Conservation (phyloP, 495 filamentous ascomycete species). For the Aspergillus hancockii region DNA sequence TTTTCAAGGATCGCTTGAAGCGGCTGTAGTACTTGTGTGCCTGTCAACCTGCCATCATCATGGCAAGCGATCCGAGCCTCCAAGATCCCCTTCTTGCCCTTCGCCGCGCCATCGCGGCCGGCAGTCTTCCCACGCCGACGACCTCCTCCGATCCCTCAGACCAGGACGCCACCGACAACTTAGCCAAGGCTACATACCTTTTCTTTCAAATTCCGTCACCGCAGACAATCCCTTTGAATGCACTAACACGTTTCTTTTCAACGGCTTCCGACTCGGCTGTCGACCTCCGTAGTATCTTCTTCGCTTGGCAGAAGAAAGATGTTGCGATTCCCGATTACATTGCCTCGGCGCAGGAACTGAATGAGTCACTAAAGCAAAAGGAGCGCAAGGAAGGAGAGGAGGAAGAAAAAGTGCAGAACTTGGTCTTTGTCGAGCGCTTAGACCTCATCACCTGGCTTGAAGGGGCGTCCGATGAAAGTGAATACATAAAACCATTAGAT, state of each 20-base stretch:
- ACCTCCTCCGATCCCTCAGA: constrained; percentile 59
- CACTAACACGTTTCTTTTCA: constrained; percentile 81
- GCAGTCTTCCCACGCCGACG: constrained; percentile 65
- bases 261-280: constrained; percentile 62
- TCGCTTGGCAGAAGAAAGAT: constrained; percentile 91
- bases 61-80: constrained; percentile 38
- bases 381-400: constrained; percentile 50
- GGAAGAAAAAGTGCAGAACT: constrained; percentile 65
- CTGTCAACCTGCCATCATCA: constrained; percentile 3
- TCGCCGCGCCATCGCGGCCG: constrained; percentile 72
- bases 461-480: constrained; percentile 82
- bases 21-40: background rate
- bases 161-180: constrained; percentile 48
- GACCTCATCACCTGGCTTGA: constrained; percentile 92
- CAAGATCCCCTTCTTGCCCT: constrained; percentile 77
- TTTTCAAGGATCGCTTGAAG: background rate
- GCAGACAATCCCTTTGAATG: constrained; percentile 69
- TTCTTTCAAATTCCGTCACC: constrained; percentile 67
- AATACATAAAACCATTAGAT: constrained; percentile 84
- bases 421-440: constrained; percentile 85
- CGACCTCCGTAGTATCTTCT: constrained; percentile 91
- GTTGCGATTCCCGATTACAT: constrained; percentile 87
- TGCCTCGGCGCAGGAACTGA: constrained; percentile 73
- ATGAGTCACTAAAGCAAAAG: constrained; percentile 69
- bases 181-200: constrained; percentile 80